Percentiles rank a stretch among this genome's conserved stretches.
These are phyloP conservation scores for Aphanocladium album DNA, from an alignment of 2,329 filamentous ascomycete species.

Conservation along the genomic window DNA sequence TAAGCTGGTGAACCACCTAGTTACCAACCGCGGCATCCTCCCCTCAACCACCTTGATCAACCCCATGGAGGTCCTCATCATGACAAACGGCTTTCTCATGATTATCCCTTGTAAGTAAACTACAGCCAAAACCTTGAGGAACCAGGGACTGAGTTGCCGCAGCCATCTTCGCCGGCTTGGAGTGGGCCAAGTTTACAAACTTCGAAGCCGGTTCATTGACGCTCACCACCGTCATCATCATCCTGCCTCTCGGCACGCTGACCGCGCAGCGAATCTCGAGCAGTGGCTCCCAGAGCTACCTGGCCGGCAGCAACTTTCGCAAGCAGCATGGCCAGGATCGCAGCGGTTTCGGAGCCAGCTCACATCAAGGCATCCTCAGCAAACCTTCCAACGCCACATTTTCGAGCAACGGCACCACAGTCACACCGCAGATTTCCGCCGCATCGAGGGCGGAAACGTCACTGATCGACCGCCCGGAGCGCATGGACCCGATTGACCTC, in stretches of 20 bases:
- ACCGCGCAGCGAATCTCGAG: slow-evolving; percentile 42
- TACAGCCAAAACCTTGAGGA: neutral
- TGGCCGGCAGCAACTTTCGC: slow-evolving; percentile 3
- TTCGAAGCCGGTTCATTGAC: slow-evolving; percentile 49
- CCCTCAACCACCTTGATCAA: slow-evolving; percentile 37
- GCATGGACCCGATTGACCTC: slow-evolving; percentile 12
- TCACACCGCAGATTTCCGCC: slow-evolving; percentile 5
- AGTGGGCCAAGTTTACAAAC: slow-evolving; percentile 35
- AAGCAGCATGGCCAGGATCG: neutral
- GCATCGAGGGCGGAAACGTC: neutral
- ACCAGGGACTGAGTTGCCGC: neutral
- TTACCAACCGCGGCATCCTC: slow-evolving; percentile 42
- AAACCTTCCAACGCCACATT: slow-evolving; percentile 1
- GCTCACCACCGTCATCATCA: slow-evolving; percentile 43
- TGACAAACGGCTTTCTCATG: slow-evolving; percentile 54
- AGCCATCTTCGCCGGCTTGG: slow-evolving; percentile 48
- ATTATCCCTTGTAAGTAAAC: slow-evolving; percentile 43
- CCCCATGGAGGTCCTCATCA: slow-evolving; percentile 50
- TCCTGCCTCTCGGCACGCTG: slow-evolving; percentile 49
- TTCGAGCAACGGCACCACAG: neutral
- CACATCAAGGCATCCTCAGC: neutral
- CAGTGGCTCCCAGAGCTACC: slow-evolving; percentile 4
- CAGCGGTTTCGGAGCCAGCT: neutral
- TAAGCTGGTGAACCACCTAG: slow-evolving; percentile 45
- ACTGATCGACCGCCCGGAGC: neutral